Evolutionary conservation across 2,329 filamentous ascomycete species (phyloP).

Genomic region (Penicillium sp.): DNA sequence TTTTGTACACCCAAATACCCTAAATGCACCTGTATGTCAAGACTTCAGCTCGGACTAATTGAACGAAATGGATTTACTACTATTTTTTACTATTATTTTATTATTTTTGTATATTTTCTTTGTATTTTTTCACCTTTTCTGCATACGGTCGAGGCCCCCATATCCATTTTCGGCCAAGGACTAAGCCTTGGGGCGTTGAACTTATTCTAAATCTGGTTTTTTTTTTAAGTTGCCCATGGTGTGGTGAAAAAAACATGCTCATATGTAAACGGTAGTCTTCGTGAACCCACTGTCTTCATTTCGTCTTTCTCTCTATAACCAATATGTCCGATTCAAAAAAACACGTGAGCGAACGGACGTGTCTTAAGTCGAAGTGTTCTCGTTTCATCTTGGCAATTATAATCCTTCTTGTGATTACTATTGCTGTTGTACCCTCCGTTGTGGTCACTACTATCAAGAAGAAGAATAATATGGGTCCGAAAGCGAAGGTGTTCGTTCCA

Average conservation of each 20-base stretch:
- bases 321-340: constrained; percentile 26
- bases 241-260: not conserved
- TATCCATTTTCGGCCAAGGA: constrained; percentile 14
- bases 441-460: constrained; percentile 35
- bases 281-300: constrained; percentile 14
- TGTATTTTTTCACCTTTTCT: constrained; percentile 9
- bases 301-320: constrained; percentile 7
- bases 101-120: not conserved
- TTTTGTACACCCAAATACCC: constrained; percentile 4
- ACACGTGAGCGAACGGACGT: constrained; percentile 33
- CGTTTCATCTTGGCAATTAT: constrained; percentile 27
- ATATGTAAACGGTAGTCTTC: constrained; percentile 9
- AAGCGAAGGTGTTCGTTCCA: constrained; percentile 47
- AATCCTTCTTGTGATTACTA: constrained; percentile 31
- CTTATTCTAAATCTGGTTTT: not conserved
- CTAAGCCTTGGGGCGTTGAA: constrained; percentile 3
- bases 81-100: not conserved
- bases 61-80: not conserved
- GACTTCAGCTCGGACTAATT: constrained; percentile 8
- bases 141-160: constrained; percentile 21
- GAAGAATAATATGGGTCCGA: constrained; percentile 38
- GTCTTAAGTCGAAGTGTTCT: constrained; percentile 31
- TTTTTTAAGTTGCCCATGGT: not conserved
- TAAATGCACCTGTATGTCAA: constrained; percentile 9
- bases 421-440: constrained; percentile 32